Evolutionary conservation across 140 eudicot species (phyloP).

Genomic region (Senecio squalidus): DNA sequence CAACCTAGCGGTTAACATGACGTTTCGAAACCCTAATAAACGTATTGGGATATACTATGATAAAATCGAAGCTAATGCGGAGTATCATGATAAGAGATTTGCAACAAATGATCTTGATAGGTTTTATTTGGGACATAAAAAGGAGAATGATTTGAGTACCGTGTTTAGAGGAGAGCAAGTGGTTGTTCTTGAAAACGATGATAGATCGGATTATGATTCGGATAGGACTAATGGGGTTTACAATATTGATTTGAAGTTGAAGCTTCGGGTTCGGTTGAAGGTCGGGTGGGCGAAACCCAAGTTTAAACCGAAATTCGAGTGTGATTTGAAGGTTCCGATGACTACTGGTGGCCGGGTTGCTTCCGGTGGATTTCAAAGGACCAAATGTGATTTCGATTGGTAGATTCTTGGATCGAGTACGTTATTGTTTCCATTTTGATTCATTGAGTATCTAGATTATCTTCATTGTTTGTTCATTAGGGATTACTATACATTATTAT

Average conservation of each 20-base stretch:
- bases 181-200: constrained; percentile 25
- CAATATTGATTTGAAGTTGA: constrained; percentile 36
- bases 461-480: too few species aligned
- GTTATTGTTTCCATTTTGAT: not conserved
- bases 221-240: constrained; percentile 27
- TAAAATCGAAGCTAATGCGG: constrained; percentile 38
- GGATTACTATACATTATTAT: not conserved
- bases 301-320: constrained; percentile 44
- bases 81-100: constrained; percentile 44
- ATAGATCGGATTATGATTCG: constrained; percentile 6
- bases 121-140: constrained; percentile 48
- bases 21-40: constrained; percentile 58
- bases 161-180: constrained; percentile 28
- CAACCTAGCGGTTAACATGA: constrained; percentile 51
- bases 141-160: constrained; percentile 18
- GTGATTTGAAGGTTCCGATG: constrained; percentile 54
- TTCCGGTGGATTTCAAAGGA: constrained; percentile 17
- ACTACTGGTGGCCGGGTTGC: not conserved
- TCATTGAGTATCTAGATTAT: too few species aligned
- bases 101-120: constrained; percentile 2
- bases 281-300: constrained; percentile 38
- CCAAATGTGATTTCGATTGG: constrained; percentile 31
- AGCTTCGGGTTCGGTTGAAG: constrained; percentile 36
- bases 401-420: too few species aligned
- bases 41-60: constrained; percentile 65